These are phyloP conservation scores for Fibroporia radiculosa DNA, from an alignment of 768 basidiomycete genomes.

Conservation along the genomic window DNA sequence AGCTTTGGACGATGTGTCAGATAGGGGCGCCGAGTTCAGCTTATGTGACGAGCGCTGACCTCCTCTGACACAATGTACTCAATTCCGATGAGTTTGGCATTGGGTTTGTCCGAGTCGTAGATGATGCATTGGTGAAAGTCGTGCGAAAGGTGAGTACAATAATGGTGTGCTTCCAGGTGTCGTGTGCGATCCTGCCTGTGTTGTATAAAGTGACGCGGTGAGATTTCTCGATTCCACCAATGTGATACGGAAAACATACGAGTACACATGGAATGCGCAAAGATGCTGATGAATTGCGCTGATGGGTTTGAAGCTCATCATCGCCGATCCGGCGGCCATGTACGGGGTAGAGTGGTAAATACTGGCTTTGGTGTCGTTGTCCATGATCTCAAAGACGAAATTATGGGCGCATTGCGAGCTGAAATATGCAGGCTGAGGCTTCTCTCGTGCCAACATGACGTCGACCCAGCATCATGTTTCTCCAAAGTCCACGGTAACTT, in stretches of 20 bases:
- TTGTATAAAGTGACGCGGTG: no score
- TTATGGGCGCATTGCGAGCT: neutral
- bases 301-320: constrained; percentile 30
- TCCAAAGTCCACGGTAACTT: neutral
- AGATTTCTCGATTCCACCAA: no score
- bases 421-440: neutral
- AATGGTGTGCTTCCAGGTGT: constrained; percentile 37
- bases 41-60: constrained; percentile 8
- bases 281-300: constrained; percentile 24
- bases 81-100: constrained; percentile 44
- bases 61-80: constrained; percentile 44
- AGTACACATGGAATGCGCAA: constrained; percentile 28
- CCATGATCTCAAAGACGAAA: constrained; percentile 12
- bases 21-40: neutral
- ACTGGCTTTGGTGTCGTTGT: constrained; percentile 21
- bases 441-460: neutral
- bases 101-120: constrained; percentile 34
- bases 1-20: no score
- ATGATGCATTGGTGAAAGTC: constrained; percentile 39
- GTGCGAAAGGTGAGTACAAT: constrained; percentile 30
- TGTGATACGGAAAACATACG: constrained; percentile 15
- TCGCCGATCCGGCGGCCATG: constrained; percentile 18
- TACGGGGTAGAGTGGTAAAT: constrained; percentile 21
- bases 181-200: constrained; percentile 25
- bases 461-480: constrained; percentile 1